A percentile compares a stretch with the other conserved stretches of the same genome.
Conservation (phyloP, 257 asterid species). For the Perilla frutescens region DNA sequence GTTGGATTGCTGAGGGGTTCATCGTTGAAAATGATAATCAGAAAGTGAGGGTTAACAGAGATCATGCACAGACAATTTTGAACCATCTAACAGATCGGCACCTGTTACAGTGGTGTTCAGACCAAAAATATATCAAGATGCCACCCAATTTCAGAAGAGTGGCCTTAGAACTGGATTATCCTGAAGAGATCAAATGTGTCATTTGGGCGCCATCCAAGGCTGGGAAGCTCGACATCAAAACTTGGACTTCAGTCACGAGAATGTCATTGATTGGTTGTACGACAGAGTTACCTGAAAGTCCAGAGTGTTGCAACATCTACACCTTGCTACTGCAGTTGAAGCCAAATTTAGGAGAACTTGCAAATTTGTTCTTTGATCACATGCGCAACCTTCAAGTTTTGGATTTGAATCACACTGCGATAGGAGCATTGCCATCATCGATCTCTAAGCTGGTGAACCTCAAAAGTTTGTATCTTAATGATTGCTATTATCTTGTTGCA, state of each 20-base stretch:
- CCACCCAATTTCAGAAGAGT: neutral
- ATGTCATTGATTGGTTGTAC: slow-evolving; percentile 26
- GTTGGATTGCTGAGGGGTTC: slow-evolving; percentile 29
- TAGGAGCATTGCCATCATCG: neutral
- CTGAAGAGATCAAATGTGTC: neutral
- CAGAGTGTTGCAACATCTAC: neutral
- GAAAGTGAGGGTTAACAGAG: neutral
- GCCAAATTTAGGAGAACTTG: neutral
- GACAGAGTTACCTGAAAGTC: neutral
- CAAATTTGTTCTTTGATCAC: neutral
- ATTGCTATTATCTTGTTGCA: neutral
- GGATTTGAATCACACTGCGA: neutral
- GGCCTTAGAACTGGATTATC: neutral
- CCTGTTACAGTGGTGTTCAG: neutral
- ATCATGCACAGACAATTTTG: neutral
- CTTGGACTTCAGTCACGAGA: slow-evolving; percentile 1
- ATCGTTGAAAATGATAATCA: neutral
- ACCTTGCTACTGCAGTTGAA: slow-evolving; percentile 21
- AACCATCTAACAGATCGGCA: neutral
- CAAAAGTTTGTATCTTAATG: slow-evolving; percentile 12
- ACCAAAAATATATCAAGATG: slow-evolving; percentile 4
- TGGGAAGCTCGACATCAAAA: neutral
- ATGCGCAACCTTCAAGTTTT: slow-evolving; percentile 12
- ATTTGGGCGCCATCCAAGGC: neutral
- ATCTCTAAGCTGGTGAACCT: neutral